Base-by-base conservation (phyloP, 768 basidiomycete species). In the Stropharia rugosoannulata region DNA sequence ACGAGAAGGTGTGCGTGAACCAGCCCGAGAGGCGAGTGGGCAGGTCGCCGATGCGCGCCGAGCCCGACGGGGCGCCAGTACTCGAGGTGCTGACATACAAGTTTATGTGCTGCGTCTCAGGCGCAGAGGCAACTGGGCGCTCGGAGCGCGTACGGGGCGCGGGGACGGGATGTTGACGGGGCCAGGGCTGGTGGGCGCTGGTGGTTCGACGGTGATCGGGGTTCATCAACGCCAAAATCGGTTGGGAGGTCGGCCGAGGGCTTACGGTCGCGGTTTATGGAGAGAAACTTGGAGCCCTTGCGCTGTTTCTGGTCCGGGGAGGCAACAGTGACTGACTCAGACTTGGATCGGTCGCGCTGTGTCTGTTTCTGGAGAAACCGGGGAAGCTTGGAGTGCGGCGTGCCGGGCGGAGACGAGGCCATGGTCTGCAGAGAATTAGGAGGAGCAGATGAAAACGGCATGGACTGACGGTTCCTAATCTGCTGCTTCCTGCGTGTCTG, bases 21-120 rank as follows among this genome's bases (percentile, higher is more conserved):
- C 90, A 90, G 62, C 90, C 89, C 0, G 89, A 85, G 43, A 92
- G 81, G 0, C 90, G 80, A 12, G 84, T 85, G 1, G 90, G 86
- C 35, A 92, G 78, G 73, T 90, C 88, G 58, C 81, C 74, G 57
- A 89, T 80, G 51, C 82, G 79, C 22, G 22, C 4, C 22, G 22
- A 22, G 22, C 22, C 22, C 12, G 56, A 52, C 7, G 29, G 29
- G 50, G 45, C 35, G 4, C 56, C 40, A 5, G 57, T 19, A 43
- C 36, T 51, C 11, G 48, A 42, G 0, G 47, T 43, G 2, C 36
- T 50, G 0, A 42, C 35, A 3, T 44, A 47, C 22, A 38, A 43
- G 51, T 32, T 51, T 44, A 73, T 35, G 19, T 48, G 75, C 61
- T 75, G 49, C 12, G 55, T 11, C 40, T 55, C 54, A 1, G 58